Evolutionary conservation across 2,329 filamentous ascomycete species (phyloP), one percentile per base, ranked within the genome.

Genomic region (Bipolaris victoriae): DNA sequence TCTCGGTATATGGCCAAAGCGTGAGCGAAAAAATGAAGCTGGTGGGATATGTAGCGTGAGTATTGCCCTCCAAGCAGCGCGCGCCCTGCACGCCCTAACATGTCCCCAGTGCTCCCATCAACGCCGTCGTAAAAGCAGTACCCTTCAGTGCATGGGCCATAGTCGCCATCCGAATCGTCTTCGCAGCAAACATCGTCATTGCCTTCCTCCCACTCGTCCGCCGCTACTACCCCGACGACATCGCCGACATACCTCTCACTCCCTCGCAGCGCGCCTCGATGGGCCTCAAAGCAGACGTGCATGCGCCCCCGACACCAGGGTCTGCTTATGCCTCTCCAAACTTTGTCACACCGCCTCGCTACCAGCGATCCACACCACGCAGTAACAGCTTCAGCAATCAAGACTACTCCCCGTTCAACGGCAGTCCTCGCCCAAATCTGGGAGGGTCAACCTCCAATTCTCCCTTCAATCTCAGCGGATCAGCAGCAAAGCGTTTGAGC

Each of bases 171-270:
- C 83, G 90, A 62, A 64, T 90, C 47, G 76, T 89, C 69, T 73
- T 82, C 62, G 55, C 76, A 50, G 40, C 67, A 58, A 96, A 96
- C 77, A 90, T 96, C 51, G 73, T 80, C 61, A 69, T 88, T 52
- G 90, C 92, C 36, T 79, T 91, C 55, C 80, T 87, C 44, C 95
- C 94, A 2, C 83, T 97, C 11, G 77, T 92, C 68, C 85, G 88
- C 62, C 82, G 84, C 41, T 74, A 73, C 66, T 69, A 67, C 53
- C 71, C 71, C 65, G 95, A 98, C 76, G 85, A 92, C 61, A 84
- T 97, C 62, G 82, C 88, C 76, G 95, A 99, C 75, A 96, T 99
- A 49, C 88, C 94, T 60, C 84, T 99, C 64, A 97, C 94, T 0
- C 88, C 91, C n/a, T 87, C 88, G 11, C 95, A 98, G 80, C 90